A percentile compares a stretch with the other conserved stretches of the same genome.
Conservation (phyloP, 768 basidiomycete genomes). For the Rhizopogon rudus region DNA sequence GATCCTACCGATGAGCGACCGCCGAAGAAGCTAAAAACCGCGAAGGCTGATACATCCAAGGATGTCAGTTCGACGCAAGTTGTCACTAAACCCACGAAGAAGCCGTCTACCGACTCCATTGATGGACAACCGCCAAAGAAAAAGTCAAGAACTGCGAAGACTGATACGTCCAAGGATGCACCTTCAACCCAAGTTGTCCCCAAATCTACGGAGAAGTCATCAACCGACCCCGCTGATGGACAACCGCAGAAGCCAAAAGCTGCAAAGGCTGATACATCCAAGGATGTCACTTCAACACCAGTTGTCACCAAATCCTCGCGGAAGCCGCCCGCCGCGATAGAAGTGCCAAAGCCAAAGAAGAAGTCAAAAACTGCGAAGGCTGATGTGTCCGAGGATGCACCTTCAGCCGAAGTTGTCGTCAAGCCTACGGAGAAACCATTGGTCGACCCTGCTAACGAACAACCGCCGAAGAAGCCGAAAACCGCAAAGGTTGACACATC, state of each 20-base stretch:
- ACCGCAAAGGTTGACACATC: not conserved
- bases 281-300: constrained; percentile 1
- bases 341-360: constrained; percentile 1
- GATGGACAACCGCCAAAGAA: not conserved
- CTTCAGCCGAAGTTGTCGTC: not conserved
- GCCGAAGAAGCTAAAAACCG: constrained; percentile 1
- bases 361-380: not conserved
- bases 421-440: constrained; percentile 4
- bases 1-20: constrained; percentile 1
- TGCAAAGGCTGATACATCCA: constrained; percentile 10
- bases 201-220: constrained; percentile 7
- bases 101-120: not conserved
- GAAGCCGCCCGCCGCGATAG: not conserved
- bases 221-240: not conserved
- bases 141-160: constrained; percentile 4
- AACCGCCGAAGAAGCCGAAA: not conserved
- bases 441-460: too few relatives aligned
- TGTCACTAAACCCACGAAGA: constrained; percentile 3
- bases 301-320: not conserved
- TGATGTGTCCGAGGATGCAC: not conserved
- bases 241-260: not conserved
- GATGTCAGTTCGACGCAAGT: not conserved
- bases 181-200: not conserved
- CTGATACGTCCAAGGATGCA: not conserved
- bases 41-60: not conserved